phyloP scores from a whole-genome alignment of 2,329 filamentous ascomycete genomes.

The Diaporthe aspalathi region DNA sequence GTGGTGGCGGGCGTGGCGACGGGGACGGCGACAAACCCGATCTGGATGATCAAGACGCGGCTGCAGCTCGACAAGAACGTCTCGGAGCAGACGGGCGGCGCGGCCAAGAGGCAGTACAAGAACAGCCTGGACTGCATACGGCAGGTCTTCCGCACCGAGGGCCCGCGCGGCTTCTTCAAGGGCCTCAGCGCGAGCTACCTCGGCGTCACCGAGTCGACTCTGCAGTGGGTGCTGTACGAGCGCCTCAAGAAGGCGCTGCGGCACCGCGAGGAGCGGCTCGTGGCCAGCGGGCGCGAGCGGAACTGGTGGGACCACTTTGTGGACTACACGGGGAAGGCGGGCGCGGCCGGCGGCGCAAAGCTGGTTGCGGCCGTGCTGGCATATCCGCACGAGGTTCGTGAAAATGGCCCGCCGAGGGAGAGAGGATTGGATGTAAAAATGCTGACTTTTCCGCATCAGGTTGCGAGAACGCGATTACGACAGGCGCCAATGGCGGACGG shows the following conservation, averaged over 20 bases:
- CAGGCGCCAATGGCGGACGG: conserved; percentile 82
- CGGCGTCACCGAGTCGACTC: conserved; percentile 87
- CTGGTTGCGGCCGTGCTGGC: conserved; percentile 85
- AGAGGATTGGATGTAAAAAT: neutral
- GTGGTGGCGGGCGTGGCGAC: conserved; percentile 85
- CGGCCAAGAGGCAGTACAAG: conserved; percentile 76
- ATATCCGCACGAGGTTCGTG: conserved; percentile 87
- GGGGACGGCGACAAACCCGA: conserved; percentile 92
- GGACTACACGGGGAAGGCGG: conserved; percentile 81
- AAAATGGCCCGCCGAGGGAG: too few species aligned
- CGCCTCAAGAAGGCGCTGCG: conserved; percentile 84
- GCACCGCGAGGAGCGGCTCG: conserved; percentile 69
- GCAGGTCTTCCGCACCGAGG: conserved; percentile 84
- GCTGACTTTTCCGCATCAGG: conserved; percentile 56
- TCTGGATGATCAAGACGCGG: conserved; percentile 95
- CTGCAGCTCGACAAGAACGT: conserved; percentile 91
- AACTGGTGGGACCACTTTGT: conserved; percentile 80
- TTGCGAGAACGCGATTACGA: conserved; percentile 84
- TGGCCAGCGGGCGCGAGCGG: conserved; percentile 69
- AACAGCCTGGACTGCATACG: conserved; percentile 90
- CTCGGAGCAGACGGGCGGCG: conserved; percentile 67
- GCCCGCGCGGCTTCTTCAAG: conserved; percentile 84
- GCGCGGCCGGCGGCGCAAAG: conserved; percentile 86
- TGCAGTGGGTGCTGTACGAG: conserved; percentile 96
- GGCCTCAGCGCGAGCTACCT: conserved; percentile 93